These are phyloP conservation scores for Alternaria burnsii DNA, from an alignment of 2,329 filamentous ascomycete genomes.

Conservation along the genomic window DNA sequence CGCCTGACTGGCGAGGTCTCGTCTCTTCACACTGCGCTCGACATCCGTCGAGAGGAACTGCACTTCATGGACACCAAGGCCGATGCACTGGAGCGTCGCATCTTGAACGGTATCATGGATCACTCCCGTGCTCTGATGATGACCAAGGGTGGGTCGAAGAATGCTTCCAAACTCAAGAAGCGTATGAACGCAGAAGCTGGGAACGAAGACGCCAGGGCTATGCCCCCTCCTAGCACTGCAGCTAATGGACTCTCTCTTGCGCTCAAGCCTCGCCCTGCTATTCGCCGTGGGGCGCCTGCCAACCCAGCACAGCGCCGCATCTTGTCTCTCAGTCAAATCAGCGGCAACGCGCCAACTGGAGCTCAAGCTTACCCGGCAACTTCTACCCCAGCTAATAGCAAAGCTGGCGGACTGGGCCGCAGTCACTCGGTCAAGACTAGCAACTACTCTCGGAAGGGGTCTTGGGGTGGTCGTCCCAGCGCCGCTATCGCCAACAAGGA, in stretches of 20 bases:
- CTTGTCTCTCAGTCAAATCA: conserved; percentile 89
- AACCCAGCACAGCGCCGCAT: conserved; percentile 71
- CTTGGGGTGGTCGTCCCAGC: conserved; percentile 47
- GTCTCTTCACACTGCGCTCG: conserved; percentile 87
- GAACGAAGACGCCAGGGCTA: conserved; percentile 47
- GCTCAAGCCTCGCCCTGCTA: conserved; percentile 59
- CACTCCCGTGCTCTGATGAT: conserved; percentile 92
- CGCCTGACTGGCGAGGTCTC: conserved; percentile 86
- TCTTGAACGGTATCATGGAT: conserved; percentile 94
- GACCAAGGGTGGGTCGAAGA: conserved; percentile 64
- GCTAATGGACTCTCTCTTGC: conserved; percentile 54
- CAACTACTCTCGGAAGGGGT: conserved; percentile 45
- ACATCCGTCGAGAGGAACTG: conserved; percentile 88
- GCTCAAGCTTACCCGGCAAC: conserved; percentile 49
- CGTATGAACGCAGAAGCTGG: conserved; percentile 40
- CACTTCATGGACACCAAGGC: conserved; percentile 89
- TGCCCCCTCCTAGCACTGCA: conserved; percentile 46
- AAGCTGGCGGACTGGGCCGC: conserved; percentile 61
- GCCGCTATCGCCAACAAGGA: conserved; percentile 55
- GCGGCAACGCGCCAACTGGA: conserved; percentile 70
- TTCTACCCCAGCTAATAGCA: conserved; percentile 44
- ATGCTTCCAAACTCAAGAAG: conserved; percentile 48
- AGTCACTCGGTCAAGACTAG: conserved; percentile 53
- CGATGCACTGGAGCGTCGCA: conserved; percentile 87
- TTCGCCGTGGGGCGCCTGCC: conserved; percentile 50